Evolutionary conservation across 2,329 filamentous ascomycete genomes (phyloP).

Genomic region (Xylariaceae sp.): DNA sequence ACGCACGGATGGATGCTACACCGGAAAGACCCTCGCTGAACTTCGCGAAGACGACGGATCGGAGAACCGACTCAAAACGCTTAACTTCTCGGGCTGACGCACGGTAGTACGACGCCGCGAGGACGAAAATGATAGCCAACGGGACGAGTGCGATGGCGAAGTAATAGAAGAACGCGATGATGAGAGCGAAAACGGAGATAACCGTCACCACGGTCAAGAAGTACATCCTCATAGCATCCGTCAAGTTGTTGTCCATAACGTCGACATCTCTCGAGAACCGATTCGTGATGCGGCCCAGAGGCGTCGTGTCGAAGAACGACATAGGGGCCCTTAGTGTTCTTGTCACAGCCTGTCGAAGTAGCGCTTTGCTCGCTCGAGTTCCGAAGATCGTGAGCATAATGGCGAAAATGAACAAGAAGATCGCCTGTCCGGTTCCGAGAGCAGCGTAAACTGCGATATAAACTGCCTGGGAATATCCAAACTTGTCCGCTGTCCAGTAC

Average conservation of each 20-base stretch:
- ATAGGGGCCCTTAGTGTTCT: conserved; percentile 76
- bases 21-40: conserved; percentile 90
- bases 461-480: conserved; percentile 66
- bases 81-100: conserved; percentile 93
- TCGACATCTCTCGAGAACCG: conserved; percentile 95
- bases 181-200: conserved; percentile 81
- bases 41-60: conserved; percentile 86
- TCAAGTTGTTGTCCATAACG: conserved; percentile 92
- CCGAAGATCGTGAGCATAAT: conserved; percentile 78
- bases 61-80: conserved; percentile 87
- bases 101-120: conserved; percentile 87
- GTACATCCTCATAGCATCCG: conserved; percentile 92
- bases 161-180: conserved; percentile 95
- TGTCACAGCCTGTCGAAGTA: conserved; percentile 81
- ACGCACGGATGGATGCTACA: conserved; percentile 85
- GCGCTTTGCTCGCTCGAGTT: conserved; percentile 80
- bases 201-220: conserved; percentile 85
- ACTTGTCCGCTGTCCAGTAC: conserved; percentile 88
- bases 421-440: conserved; percentile 73
- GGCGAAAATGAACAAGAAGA: conserved; percentile 82
- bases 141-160: conserved; percentile 70
- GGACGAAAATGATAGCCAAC: conserved; percentile 77
- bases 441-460: conserved; percentile 78
- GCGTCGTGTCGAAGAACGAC: conserved; percentile 98
- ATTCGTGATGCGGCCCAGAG: conserved; percentile 92